Conservation (phyloP, 2,329 filamentous ascomycete genomes). For the Hypoxylon rubiginosum region DNA sequence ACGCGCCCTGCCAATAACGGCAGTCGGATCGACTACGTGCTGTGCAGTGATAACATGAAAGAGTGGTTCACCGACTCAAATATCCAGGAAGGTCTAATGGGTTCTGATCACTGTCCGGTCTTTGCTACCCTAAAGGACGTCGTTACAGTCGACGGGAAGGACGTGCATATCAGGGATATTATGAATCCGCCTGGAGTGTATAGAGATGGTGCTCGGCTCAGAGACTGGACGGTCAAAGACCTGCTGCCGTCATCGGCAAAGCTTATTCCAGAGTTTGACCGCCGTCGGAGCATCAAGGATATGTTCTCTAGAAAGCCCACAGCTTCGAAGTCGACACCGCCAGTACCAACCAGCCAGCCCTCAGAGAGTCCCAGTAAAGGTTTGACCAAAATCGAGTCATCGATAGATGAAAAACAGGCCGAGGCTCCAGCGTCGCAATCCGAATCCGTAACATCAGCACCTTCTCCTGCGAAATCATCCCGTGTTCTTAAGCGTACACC, state of each 20-base stretch:
- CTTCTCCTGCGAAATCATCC: slow-evolving; percentile 41
- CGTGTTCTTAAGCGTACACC: slow-evolving; percentile 49
- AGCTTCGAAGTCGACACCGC: slow-evolving; percentile 37
- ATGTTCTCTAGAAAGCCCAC: slow-evolving; percentile 82
- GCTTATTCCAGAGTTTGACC: slow-evolving; percentile 88
- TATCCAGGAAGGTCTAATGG: slow-evolving; percentile 94
- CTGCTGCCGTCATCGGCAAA: slow-evolving; percentile 82
- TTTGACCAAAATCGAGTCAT: slow-evolving; percentile 11
- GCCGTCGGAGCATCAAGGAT: slow-evolving; percentile 86
- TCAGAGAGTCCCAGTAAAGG: slow-evolving; percentile 21
- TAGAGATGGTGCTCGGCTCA: slow-evolving; percentile 71
- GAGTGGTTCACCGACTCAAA: slow-evolving; percentile 84
- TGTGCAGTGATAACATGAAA: slow-evolving; percentile 84
- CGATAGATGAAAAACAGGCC: slow-evolving; percentile 2
- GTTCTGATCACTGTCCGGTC: slow-evolving; percentile 96
- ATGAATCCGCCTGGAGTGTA: slow-evolving; percentile 85
- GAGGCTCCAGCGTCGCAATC: slow-evolving; percentile 44
- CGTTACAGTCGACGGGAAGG: slow-evolving; percentile 64
- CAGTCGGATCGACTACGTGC: slow-evolving; percentile 91
- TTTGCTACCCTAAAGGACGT: slow-evolving; percentile 79
- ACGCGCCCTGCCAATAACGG: slow-evolving; percentile 96
- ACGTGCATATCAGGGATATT: slow-evolving; percentile 74
- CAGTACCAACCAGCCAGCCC: slow-evolving; percentile 33
- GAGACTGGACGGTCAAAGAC: slow-evolving; percentile 76
- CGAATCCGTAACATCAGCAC: slow-evolving; percentile 19